These are phyloP conservation scores for Coemansia erecta DNA, from an alignment of 192 early-diverging fungal genomes.

Conservation along the genomic window DNA sequence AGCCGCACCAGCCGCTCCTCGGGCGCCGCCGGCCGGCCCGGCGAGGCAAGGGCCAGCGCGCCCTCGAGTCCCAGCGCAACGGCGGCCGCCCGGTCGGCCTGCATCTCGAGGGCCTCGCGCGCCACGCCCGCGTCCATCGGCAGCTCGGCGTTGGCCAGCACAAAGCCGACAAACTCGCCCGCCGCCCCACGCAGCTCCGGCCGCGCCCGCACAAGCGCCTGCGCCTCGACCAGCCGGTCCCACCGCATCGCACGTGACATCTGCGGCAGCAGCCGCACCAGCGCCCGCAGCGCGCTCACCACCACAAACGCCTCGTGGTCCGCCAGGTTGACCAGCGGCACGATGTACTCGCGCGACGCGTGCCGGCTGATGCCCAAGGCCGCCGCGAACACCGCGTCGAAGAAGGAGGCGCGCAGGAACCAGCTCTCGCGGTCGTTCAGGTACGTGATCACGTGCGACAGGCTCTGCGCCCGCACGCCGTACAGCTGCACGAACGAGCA, in stretches of 20 bases:
- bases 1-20: constrained; percentile 20
- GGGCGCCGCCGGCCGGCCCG: neutral
- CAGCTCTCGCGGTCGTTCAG: constrained; percentile 91
- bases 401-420: constrained; percentile 92
- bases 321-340: constrained; percentile 88
- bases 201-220: constrained; percentile 5
- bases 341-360: constrained; percentile 87
- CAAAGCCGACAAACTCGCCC: constrained; percentile 31
- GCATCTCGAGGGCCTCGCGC: constrained; percentile 29
- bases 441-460: constrained; percentile 95
- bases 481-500: constrained; percentile 51
- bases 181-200: constrained; percentile 25
- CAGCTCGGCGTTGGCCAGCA: constrained; percentile 19
- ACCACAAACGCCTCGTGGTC: constrained; percentile 93
- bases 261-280: constrained; percentile 66
- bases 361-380: constrained; percentile 83
- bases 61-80: too few relatives aligned
- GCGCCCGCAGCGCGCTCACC: constrained; percentile 79
- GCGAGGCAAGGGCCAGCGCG: too few relatives aligned
- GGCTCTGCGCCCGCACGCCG: constrained; percentile 41
- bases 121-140: constrained; percentile 28
- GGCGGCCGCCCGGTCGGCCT: neutral
- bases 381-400: constrained; percentile 88
- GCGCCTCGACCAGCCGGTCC: constrained; percentile 46
- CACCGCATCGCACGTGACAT: constrained; percentile 51